Conservation (phyloP, 2,329 filamentous ascomycete genomes). For the Pleoardoris graminearum region DNA sequence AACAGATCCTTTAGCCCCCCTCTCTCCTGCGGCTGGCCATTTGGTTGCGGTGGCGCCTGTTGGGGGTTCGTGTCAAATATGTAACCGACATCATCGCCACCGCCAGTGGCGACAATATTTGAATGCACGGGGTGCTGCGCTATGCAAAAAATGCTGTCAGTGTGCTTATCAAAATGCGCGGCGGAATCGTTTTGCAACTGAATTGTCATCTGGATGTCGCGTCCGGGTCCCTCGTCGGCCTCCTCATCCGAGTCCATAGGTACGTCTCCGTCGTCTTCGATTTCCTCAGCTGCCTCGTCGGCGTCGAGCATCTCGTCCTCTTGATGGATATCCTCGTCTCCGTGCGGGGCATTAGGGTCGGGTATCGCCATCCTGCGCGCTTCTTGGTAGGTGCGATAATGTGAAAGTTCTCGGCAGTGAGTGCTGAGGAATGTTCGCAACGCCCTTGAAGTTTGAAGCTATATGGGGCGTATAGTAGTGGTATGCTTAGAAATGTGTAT, state of each 20-base stretch:
- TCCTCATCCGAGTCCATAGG: constrained; percentile 79
- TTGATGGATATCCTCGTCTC: constrained; percentile 56
- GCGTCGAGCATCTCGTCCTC: constrained; percentile 74
- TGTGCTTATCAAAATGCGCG: constrained; percentile 88
- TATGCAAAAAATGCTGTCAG: constrained; percentile 91
- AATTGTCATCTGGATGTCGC: constrained; percentile 67
- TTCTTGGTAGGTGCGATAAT: neutral
- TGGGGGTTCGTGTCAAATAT: constrained; percentile 76
- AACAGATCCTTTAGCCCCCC: constrained; percentile 68
- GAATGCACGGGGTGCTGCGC: constrained; percentile 84
- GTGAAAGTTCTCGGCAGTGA: neutral
- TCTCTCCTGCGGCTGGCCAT: constrained; percentile 60
- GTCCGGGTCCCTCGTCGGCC: constrained; percentile 54
- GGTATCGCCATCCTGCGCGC: constrained; percentile 28
- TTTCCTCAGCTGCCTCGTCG: constrained; percentile 78
- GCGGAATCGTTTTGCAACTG: constrained; percentile 86
- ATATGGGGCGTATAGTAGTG: constrained; percentile 18
- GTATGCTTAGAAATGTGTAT: constrained; percentile 42
- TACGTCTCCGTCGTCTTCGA: constrained; percentile 68
- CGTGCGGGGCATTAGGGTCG: constrained; percentile 31
- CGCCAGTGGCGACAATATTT: constrained; percentile 82
- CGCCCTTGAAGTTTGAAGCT: neutral
- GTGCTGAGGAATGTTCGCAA: neutral
- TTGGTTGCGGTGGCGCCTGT: constrained; percentile 57
- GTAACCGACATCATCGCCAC: constrained; percentile 83